Evolutionary conservation across 345 rosid genomes (phyloP).

Genomic region (Leavenworthia alabamica): DNA sequence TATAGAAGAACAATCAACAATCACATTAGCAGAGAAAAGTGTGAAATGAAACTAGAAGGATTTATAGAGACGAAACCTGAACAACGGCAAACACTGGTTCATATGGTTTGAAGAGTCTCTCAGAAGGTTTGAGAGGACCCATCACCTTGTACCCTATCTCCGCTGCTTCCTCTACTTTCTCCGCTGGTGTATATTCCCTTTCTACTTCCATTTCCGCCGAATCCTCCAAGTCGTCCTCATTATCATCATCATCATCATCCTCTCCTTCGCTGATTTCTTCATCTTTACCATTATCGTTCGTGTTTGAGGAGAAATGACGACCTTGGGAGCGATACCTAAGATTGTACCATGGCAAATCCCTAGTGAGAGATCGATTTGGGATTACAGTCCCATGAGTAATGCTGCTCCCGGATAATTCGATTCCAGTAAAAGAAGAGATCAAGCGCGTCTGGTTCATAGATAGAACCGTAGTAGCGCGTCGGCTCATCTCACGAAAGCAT

Average conservation of each 20-base stretch:
- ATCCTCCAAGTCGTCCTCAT: constrained; percentile 34
- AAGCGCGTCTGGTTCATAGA: constrained; percentile 18
- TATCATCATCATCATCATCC: constrained; percentile 29
- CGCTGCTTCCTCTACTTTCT: constrained; percentile 70
- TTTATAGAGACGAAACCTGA: constrained; percentile 48
- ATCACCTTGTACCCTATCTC: constrained; percentile 76
- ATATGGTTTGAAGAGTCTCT: constrained; percentile 54
- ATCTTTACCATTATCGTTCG: constrained; percentile 19
- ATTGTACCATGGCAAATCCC: constrained; percentile 14
- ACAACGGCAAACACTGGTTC: constrained; percentile 86
- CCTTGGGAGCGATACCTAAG: constrained; percentile 18
- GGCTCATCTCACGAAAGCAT: constrained; percentile 46
- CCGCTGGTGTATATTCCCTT: constrained; percentile 57
- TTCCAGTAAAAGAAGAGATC: constrained; percentile 9
- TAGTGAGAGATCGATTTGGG: not conserved
- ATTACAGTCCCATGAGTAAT: constrained; percentile 11
- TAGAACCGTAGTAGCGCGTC: constrained; percentile 38
- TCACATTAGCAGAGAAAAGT: not conserved
- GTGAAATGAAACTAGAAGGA: not conserved
- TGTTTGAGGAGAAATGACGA: constrained; percentile 47
- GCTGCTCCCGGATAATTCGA: not conserved
- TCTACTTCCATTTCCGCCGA: constrained; percentile 28
- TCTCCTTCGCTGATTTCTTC: constrained; percentile 39
- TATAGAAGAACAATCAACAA: constrained; percentile 15
- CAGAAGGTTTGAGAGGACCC: constrained; percentile 54